These are phyloP conservation scores for Climacium dendroides DNA, from an alignment of 225 moss, liverwort and hornwort genomes.

Conservation along the genomic window DNA sequence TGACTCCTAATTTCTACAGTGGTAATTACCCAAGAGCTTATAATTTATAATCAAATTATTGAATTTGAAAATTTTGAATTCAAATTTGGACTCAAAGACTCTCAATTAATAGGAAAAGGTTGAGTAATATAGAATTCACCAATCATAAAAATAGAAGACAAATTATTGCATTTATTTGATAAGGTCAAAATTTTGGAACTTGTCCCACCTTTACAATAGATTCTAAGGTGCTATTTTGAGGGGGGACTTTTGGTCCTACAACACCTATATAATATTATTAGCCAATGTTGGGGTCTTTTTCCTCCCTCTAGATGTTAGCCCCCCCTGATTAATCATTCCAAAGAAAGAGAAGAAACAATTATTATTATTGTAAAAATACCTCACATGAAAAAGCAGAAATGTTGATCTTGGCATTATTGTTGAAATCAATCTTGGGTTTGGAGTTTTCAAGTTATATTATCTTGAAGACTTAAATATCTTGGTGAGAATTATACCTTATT, in stretches of 20 bases:
- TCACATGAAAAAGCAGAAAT: too few species aligned
- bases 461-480: neutral
- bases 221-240: neutral
- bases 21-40: neutral
- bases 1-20: neutral
- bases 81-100: neutral
- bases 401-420: neutral
- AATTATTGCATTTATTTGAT: neutral
- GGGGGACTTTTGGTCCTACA: neutral
- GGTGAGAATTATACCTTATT: neutral
- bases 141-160: neutral
- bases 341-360: neutral
- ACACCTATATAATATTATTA: neutral
- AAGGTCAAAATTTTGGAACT: neutral
- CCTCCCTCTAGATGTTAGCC: rapidly evolving
- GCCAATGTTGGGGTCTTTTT: neutral
- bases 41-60: neutral
- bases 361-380: neutral
- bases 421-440: neutral
- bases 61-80: neutral
- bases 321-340: rapidly evolving
- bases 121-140: neutral
- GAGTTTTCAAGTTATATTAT: neutral
- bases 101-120: rapidly evolving
- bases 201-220: neutral